Conservation (phyloP, 805 yeast species). For the Kluyveromyces siamensis region DNA sequence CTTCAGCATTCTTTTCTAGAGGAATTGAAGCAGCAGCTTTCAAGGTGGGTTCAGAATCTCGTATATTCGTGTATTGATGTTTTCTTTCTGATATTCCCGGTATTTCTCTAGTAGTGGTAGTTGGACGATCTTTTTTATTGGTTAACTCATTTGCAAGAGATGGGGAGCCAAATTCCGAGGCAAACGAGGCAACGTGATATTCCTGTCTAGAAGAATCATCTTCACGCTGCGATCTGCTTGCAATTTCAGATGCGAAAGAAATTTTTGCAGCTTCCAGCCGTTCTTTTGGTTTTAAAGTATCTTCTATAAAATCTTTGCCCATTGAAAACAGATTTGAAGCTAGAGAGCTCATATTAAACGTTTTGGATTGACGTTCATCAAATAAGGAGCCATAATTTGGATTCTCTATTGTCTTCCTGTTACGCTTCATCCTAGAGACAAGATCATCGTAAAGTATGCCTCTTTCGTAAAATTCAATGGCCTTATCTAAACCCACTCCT, state of each 20-base stretch:
- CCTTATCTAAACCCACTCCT: slow-evolving; percentile 17
- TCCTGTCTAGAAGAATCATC: background rate
- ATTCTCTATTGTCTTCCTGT: background rate
- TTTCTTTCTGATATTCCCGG: background rate
- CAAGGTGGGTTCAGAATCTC: background rate
- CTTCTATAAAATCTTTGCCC: slow-evolving; percentile 24
- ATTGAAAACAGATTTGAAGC: slow-evolving; percentile 23
- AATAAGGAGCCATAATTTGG: background rate
- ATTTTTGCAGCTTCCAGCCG: background rate
- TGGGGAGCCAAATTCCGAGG: background rate
- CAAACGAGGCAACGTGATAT: background rate
- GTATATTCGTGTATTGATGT: background rate
- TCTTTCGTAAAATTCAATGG: slow-evolving; percentile 15
- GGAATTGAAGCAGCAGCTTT: background rate
- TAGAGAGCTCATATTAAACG: slow-evolving; percentile 11
- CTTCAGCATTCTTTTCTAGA: background rate
- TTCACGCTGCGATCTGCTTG: background rate
- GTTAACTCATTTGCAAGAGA: background rate
- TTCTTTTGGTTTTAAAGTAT: background rate
- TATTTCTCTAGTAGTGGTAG: background rate
- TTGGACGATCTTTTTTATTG: background rate
- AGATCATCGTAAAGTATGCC: slow-evolving; percentile 21
- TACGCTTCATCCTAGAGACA: background rate
- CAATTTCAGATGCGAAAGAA: background rate
- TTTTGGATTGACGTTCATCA: slow-evolving; percentile 1